Conservation (phyloP, 2,329 filamentous ascomycete species). For the Dothistroma pini region DNA sequence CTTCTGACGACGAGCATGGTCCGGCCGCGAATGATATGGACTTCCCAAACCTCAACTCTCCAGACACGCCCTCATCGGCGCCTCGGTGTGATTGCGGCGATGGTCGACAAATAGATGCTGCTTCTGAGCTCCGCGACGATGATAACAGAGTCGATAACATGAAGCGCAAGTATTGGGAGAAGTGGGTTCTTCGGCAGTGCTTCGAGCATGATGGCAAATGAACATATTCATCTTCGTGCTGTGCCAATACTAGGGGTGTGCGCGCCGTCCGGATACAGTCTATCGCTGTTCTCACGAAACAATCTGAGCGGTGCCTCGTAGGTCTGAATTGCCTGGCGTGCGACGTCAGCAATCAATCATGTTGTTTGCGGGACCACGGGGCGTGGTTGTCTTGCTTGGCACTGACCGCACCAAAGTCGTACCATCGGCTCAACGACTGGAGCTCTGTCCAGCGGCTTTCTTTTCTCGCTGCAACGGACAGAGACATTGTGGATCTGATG, state of each 20-base stretch:
- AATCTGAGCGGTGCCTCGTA: too few species aligned
- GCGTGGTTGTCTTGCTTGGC: not conserved
- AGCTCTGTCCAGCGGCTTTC: too few species aligned
- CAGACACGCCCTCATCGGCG: slow-evolving; percentile 42
- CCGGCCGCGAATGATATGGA: slow-evolving; percentile 42
- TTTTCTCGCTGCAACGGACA: too few species aligned
- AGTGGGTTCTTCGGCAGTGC: slow-evolving; percentile 52
- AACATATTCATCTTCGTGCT: not conserved
- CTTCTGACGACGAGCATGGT: slow-evolving; percentile 39
- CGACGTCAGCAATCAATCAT: not conserved
- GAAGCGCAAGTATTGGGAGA: slow-evolving; percentile 55
- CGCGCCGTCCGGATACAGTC: too few species aligned
- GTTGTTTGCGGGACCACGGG: not conserved
- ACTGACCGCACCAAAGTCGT: not conserved
- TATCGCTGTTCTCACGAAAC: too few species aligned
- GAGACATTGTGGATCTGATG: too few species aligned
- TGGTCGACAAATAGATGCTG: slow-evolving; percentile 36
- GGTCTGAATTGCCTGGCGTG: too few species aligned
- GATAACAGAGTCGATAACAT: slow-evolving; percentile 45
- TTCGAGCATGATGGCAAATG: slow-evolving; percentile 26
- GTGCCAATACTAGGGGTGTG: too few species aligned
- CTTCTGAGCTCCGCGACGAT: slow-evolving; percentile 49
- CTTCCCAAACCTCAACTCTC: slow-evolving; percentile 42
- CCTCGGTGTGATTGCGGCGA: slow-evolving; percentile 47
- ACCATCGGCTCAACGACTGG: too few species aligned